Evolutionary conservation across 1,284 basidiomycete genomes (phyloP).

Genomic region (Phellopilus nigrolimitatus): DNA sequence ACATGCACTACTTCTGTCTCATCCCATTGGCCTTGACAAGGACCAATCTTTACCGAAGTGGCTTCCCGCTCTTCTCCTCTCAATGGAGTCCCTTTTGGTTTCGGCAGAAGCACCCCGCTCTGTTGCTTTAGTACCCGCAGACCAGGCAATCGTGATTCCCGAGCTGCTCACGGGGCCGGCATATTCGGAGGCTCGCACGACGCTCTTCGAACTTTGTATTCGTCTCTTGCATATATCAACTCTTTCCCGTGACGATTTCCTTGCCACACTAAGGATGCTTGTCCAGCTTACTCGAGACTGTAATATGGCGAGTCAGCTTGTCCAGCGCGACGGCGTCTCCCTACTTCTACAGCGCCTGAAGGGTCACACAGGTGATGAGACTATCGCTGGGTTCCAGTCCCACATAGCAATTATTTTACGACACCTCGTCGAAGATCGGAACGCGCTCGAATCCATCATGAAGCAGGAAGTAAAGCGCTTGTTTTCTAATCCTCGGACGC

Average conservation of each 20-base stretch:
- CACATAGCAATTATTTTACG: constrained; percentile 87
- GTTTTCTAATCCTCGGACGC: constrained; percentile 67
- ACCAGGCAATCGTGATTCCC: constrained; percentile 51
- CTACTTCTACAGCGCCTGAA: constrained; percentile 66
- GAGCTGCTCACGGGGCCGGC: constrained; percentile 54
- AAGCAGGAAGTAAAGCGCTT: constrained; percentile 77
- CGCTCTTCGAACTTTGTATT: constrained; percentile 71
- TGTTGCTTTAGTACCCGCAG: constrained; percentile 62
- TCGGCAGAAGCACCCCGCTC: constrained; percentile 67
- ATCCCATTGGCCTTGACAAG: constrained; percentile 43
- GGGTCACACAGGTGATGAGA: constrained; percentile 39
- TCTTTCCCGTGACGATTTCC: constrained; percentile 71
- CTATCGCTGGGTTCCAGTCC: constrained; percentile 67
- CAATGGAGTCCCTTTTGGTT: constrained; percentile 77
- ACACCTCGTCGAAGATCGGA: constrained; percentile 81
- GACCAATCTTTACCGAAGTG: constrained; percentile 69
- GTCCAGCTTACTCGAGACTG: constrained; percentile 78
- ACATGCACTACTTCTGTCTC: constrained; percentile 58
- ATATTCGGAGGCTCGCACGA: constrained; percentile 55
- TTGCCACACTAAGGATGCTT: constrained; percentile 75
- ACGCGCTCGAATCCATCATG: constrained; percentile 70
- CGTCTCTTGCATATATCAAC: constrained; percentile 58
- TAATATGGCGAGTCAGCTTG: constrained; percentile 53
- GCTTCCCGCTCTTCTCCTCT: constrained; percentile 78
- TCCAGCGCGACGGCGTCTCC: constrained; percentile 57